These are phyloP conservation scores for Fusarium agapanthi DNA, from an alignment of 2,329 filamentous ascomycete species.

Conservation along the genomic window DNA sequence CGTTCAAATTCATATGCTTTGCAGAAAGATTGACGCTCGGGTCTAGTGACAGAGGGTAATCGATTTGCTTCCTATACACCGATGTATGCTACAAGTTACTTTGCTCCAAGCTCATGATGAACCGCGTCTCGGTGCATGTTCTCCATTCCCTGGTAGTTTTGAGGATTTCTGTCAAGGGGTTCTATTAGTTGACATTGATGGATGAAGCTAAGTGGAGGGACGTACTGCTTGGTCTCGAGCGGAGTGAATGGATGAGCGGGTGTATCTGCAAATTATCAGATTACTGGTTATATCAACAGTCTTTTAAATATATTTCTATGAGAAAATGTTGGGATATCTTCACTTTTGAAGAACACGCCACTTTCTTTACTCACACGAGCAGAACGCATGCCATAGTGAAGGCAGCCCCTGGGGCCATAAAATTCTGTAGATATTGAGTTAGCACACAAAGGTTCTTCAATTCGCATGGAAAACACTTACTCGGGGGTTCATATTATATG, in stretches of 20 bases:
- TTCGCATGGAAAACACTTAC: conserved; percentile 13
- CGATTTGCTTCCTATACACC: conserved; percentile 21
- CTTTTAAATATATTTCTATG: neutral
- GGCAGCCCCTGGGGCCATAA: conserved; percentile 61
- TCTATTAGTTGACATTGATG: neutral
- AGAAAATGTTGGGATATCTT: neutral
- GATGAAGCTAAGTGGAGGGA: neutral
- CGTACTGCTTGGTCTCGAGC: conserved; percentile 47
- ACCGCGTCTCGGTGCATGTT: conserved; percentile 18
- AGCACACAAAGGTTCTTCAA: neutral
- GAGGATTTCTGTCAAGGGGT: conserved; percentile 8
- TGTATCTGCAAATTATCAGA: conserved; percentile 45
- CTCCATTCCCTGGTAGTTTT: conserved; percentile 25
- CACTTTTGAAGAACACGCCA: conserved; percentile 21
- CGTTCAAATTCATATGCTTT: conserved; percentile 6
- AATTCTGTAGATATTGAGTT: conserved; percentile 44
- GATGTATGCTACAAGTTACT: neutral
- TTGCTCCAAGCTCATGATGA: neutral
- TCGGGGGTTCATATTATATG: conserved; percentile 42
- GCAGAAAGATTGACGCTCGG: neutral
- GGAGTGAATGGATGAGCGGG: conserved; percentile 52
- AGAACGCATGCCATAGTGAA: conserved; percentile 63
- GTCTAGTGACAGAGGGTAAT: neutral
- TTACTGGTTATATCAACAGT: neutral
- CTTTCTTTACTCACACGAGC: conserved; percentile 52